Conservation (phyloP, 1,284 basidiomycete species). For the Sanguinoderma infundibulare region DNA sequence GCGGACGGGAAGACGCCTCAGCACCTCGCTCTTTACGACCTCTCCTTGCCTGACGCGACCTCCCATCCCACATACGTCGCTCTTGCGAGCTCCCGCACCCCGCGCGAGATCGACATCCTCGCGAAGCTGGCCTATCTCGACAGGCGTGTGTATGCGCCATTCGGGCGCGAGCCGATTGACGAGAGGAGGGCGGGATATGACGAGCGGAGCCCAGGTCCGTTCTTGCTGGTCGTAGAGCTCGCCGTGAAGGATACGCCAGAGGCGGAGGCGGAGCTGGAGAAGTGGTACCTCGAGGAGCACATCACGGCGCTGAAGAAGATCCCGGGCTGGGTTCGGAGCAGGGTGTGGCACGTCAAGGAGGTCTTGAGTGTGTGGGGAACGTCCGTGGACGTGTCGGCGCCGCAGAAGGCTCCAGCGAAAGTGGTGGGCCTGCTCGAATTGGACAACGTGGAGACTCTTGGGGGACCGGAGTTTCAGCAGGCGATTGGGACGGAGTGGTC, state of each 20-base stretch:
- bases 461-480: not conserved
- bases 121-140: conserved; percentile 52
- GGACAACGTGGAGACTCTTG: not conserved
- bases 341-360: not conserved
- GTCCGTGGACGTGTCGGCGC: not conserved
- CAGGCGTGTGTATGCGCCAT: conserved; percentile 47
- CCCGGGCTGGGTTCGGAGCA: not conserved
- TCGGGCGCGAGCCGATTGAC: not conserved
- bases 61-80: conserved; percentile 51
- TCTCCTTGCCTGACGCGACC: conserved; percentile 51
- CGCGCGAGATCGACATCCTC: conserved; percentile 55
- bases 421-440: conserved; percentile 1
- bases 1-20: conserved; percentile 44
- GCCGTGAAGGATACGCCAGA: not conserved
- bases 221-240: not conserved
- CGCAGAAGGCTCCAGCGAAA: not conserved
- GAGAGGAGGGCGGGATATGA: not conserved
- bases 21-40: conserved; percentile 63
- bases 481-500: not conserved
- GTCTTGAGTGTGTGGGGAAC: conserved; percentile 3
- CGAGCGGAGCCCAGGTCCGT: not conserved
- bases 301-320: not conserved
- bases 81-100: conserved; percentile 55
- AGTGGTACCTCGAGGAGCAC: conserved; percentile 1
- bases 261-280: not conserved